Evolutionary conservation across 352 stramenopile genomes (phyloP), one percentile per base, ranked within the genome.

Genomic region (Phytophthora sp.): DNA sequence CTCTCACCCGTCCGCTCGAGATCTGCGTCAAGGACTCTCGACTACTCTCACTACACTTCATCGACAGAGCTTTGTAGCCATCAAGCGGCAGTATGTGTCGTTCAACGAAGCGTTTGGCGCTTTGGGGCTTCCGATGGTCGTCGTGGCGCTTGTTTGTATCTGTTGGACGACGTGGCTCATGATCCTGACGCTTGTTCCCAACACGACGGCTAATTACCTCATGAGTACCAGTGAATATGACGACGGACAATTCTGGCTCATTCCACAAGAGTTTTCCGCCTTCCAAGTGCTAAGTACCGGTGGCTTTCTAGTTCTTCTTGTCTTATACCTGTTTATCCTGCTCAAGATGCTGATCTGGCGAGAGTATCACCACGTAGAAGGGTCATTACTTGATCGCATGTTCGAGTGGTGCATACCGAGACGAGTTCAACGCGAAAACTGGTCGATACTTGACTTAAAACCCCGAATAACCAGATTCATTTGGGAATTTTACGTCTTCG

Each of bases 171-270:
- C 27, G 26, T 79, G 63, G 73, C 57, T 84, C 15, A 67, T 82
- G 4, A 24, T 73, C 0, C 44, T 81, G 13, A 64, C 50, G 1
- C 7, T 75, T 18, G 65, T 61, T 18, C 76, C 70, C 4, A 82
- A 76, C 36, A 41, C 36, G 27, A 69, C 64, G 0, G 73, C 67
- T 9, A 84, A 81, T 39, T 69, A 49, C 20, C 57, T 84, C 35
- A 77, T 84, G 73, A 51, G 68, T 45, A 81, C 71, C 0, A 57
- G 47, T 2, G 58, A 66, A 4, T 80, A 64, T 11, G 67, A 84
- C 31, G 47, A 84, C 20, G 73, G 73, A 1, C 36, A 61, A 13
- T 82, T 84, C 27, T 82, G 76, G 67, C 61, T 81, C 24, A 75
- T 77, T 24, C 18, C 69, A 6, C 64, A 80, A 3, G 33, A 68